Evolutionary conservation across 768 basidiomycete genomes (phyloP).

Genomic region (Sporobolomyces phaffii): DNA sequence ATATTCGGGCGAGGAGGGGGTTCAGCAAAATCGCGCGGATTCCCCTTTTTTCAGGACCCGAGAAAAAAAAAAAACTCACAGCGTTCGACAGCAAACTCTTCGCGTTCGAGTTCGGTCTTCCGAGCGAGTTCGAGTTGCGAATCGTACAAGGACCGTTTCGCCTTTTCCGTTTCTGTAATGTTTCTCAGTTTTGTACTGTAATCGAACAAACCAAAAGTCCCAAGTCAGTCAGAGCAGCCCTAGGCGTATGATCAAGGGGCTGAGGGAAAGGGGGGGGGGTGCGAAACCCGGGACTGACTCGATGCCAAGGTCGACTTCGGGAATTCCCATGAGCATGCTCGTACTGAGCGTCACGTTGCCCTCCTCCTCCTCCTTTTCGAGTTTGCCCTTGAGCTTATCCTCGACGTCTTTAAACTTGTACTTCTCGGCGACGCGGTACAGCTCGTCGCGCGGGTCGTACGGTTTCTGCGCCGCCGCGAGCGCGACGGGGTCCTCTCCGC

Average conservation of each 20-base stretch:
- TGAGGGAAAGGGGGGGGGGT: no score
- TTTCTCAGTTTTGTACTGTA: conserved; percentile 78
- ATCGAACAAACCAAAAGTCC: not conserved
- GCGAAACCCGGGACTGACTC: no score
- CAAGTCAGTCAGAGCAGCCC: not conserved
- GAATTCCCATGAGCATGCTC: conserved; percentile 95
- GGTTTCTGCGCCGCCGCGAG: not conserved
- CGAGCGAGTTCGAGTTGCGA: not conserved
- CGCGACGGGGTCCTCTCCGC: conserved; percentile 46
- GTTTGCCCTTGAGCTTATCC: conserved; percentile 17
- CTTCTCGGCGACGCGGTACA: conserved; percentile 63
- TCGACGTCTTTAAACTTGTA: conserved; percentile 44
- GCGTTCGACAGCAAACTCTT: conserved; percentile 75
- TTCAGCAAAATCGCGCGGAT: conserved; percentile 45
- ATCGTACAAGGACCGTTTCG: conserved; percentile 77
- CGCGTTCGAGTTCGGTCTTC: conserved; percentile 55
- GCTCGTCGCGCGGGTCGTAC: conserved; percentile 66
- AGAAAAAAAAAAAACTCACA: conserved; percentile 52
- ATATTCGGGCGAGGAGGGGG: not conserved
- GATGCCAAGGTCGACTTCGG: conserved; percentile 97
- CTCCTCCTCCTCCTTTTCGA: conserved; percentile 56
- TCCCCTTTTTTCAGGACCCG: no score
- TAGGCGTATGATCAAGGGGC: not conserved
- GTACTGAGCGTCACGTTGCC: conserved; percentile 88
- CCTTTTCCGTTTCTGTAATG: conserved; percentile 95